These are phyloP conservation scores for Hymenoscyphus repandus DNA, from an alignment of 2,329 filamentous ascomycete genomes.

Conservation along the genomic window DNA sequence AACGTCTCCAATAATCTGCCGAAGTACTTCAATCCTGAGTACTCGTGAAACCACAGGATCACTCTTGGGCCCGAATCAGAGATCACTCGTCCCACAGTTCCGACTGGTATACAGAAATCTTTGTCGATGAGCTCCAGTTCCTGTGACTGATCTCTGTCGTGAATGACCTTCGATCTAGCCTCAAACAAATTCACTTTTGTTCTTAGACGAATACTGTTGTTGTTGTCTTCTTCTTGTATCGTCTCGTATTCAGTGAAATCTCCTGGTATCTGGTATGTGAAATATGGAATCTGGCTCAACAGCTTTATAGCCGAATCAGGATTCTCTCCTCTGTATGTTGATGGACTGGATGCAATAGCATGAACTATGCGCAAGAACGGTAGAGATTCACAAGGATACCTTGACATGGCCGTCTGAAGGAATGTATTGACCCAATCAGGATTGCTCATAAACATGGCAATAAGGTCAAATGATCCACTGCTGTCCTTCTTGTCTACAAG, in stretches of 20 bases:
- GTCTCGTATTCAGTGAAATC: constrained; percentile 71
- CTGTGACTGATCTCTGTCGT: constrained; percentile 9
- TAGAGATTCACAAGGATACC: constrained; percentile 80
- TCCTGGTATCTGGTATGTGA: constrained; percentile 72
- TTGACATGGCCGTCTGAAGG: constrained; percentile 52
- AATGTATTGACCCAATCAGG: constrained; percentile 44
- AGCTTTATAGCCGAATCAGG: constrained; percentile 51
- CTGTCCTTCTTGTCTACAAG: constrained; percentile 20
- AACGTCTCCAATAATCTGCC: constrained; percentile 70
- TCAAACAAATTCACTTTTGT: constrained; percentile 60
- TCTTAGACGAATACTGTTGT: constrained; percentile 68
- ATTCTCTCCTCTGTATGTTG: constrained; percentile 30
- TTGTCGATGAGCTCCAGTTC: constrained; percentile 31
- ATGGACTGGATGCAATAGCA: constrained; percentile 51
- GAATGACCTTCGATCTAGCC: constrained; percentile 29
- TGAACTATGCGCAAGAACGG: constrained; percentile 72
- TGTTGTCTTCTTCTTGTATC: constrained; percentile 79
- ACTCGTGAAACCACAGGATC: constrained; percentile 66
- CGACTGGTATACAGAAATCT: constrained; percentile 57
- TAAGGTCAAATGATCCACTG: constrained; percentile 28
- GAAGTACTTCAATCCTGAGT: constrained; percentile 75
- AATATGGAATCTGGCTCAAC: constrained; percentile 62
- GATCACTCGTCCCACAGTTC: constrained; percentile 67
- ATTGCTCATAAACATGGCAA: constrained; percentile 44
- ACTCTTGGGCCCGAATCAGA: constrained; percentile 73